Base-by-base conservation (phyloP, 176 grass and related monocot genomes). In the Carex scoparia region DNA sequence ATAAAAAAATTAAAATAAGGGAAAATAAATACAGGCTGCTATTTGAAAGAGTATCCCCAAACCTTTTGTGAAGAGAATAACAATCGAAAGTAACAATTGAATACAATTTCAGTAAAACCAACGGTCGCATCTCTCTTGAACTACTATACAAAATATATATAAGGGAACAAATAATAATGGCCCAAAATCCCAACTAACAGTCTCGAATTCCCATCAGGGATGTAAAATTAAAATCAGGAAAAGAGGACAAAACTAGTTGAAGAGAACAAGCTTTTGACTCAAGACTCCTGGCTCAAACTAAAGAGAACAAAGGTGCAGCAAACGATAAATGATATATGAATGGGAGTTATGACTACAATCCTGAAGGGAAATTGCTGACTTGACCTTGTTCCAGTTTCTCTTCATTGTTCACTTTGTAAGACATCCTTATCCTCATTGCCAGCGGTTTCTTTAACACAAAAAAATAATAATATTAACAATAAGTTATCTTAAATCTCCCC, bases 371-470 rank as follows among this genome's bases (percentile, higher is more conserved):
- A 82, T 96, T 96, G 84, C 67, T 99, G 85, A 99, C 86, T 80
- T 96, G 97, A 58, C 93, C 97, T 94, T 96, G 93, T 46, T 99
- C 97, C 81, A 94, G 84, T 83, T 88, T 96, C 37, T 94, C 97
- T 86, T 94, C 85, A 15, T 91, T 87, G 35, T 96, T 94, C 37
- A 96, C 86, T 90, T 96, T 96, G 86, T 99, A 99, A 59, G 88
- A 93, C n/a, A 99, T 86, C 62, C 97, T 89, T 84, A 94, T 83
- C 10, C 97, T 90, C 97, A 99, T 94, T 0, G 89, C 90, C 57
- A 99, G 84, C 31, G 93, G 65, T 96, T 99, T 99, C 97, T 99
- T 86, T n/a, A 88, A 74, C 48, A 4, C 54, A 93, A 76, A 83
- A 58, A 38, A 70, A 85, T 48, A 83, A 58, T 28, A 46, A 42